A percentile compares a stretch with the other conserved stretches of the same genome.
Conservation (phyloP, 768 basidiomycete genomes). For the Boletus vinaceobasis region DNA sequence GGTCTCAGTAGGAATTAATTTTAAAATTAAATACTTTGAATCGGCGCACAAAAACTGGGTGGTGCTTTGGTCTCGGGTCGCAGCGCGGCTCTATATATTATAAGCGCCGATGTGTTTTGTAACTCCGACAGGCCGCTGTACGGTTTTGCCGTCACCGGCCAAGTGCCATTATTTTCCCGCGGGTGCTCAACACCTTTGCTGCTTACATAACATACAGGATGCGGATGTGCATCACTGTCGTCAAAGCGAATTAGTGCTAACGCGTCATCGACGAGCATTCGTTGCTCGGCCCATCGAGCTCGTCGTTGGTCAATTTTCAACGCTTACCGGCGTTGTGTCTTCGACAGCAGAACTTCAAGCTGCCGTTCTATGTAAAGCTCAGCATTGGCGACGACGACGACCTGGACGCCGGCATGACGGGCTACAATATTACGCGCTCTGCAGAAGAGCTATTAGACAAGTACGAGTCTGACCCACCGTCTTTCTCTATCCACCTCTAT, state of each 20-base stretch:
- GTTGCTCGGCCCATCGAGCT: neutral
- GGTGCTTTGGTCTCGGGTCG: too few relatives aligned
- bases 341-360: neutral
- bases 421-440: conserved; percentile 71
- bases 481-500: conserved; percentile 76
- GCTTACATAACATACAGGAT: conserved; percentile 22
- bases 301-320: neutral
- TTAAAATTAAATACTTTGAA: too few relatives aligned
- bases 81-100: too few relatives aligned
- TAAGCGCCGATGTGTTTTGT: too few relatives aligned
- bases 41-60: too few relatives aligned
- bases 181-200: conserved; percentile 2
- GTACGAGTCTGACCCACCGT: conserved; percentile 56
- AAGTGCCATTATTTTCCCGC: conserved; percentile 17
- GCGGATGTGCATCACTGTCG: neutral
- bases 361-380: neutral
- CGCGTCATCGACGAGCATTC: conserved; percentile 16
- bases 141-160: neutral
- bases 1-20: too few relatives aligned
- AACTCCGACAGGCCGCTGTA: too few relatives aligned
- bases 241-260: conserved; percentile 12
- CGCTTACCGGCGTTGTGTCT: neutral
- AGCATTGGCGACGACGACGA: conserved; percentile 8
- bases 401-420: conserved; percentile 46
- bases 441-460: conserved; percentile 56